Percentiles rank a stretch among this genome's conserved stretches.
These are phyloP conservation scores for Aspergillus conjunctus DNA, from an alignment of 495 filamentous ascomycete genomes.

Conservation along the genomic window DNA sequence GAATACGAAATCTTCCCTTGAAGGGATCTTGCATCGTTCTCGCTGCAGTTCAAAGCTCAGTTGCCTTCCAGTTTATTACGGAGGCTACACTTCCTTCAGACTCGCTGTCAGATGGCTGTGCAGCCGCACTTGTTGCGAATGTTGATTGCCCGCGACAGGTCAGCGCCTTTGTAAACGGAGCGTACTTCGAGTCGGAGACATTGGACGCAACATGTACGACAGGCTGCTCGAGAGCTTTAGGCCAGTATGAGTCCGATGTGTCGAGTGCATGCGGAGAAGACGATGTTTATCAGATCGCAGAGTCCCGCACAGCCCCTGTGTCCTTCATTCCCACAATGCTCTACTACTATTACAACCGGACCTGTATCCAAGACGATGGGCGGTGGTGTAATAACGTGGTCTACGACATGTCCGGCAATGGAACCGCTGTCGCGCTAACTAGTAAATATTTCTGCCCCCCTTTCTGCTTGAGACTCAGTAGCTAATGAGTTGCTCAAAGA, in stretches of 20 bases:
- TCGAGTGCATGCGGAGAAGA: background rate
- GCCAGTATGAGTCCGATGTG: background rate
- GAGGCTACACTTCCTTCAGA: background rate
- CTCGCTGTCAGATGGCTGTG: background rate
- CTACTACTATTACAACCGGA: background rate
- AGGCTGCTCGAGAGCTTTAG: background rate
- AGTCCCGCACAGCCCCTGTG: background rate
- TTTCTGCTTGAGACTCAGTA: background rate
- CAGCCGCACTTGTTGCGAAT: background rate
- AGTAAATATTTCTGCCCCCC: background rate
- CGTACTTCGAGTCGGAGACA: background rate
- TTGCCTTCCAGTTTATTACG: background rate
- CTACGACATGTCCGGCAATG: slow-evolving; percentile 1
- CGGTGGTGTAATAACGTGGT: background rate
- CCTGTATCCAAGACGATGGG: background rate
- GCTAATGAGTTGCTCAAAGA: background rate
- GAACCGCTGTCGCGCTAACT: background rate
- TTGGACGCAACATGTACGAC: background rate
- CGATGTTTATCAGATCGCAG: background rate
- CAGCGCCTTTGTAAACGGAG: background rate
- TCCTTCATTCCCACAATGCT: background rate
- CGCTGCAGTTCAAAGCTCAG: background rate
- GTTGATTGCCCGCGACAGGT: background rate
- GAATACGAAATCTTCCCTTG: background rate
- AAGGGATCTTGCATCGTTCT: background rate